Evolutionary conservation across 306 rosid species (phyloP), one percentile per base, ranked within the genome.

Genomic region (Prunus campanulata): DNA sequence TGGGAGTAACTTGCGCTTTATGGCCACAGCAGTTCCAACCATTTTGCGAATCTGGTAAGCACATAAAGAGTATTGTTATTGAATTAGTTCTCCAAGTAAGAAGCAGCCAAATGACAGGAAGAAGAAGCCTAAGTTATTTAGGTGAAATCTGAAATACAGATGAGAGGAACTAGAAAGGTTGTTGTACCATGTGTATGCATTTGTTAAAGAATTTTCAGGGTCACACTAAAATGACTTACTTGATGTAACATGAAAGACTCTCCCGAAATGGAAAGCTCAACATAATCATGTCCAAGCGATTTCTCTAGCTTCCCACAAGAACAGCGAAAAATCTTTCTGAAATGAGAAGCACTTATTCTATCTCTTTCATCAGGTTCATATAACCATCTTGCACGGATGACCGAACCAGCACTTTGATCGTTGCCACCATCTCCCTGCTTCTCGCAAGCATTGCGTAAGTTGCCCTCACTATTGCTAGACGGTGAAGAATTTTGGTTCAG

Each of bases 241-340:
- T 95, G 98, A 84, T 90, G 97, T 76, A 92, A 77, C 97, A 95
- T 95, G 88, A 95, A 95, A 46, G 97, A 92, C 80, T 95, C 96
- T 77, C 97, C 98, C 97, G 92, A 95, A 65, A 95, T 85, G 62
- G 86, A 78, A 66, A 95, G 25, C 90, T 90, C 97, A 48, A 90
- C 75, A 55, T 68, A 90, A 13, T 83, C 64, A 79, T 62, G 65
- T 74, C 91, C 91, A 68, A 75, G 78, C 1, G 93, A 91, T 24
- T 75, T 85, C 90, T 90, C 93, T 72, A 95, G 85, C 80, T 85
- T 88, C 50, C 86, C 97, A 77, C 97, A 90, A 69, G 91, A 90
- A 83, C 92, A 88, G 49, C 18, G 69, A 14, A 86, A 71, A 68
- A 92, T 74, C 80, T 82, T 95, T 85, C 97, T 89, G 83, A 90